These are phyloP conservation scores for Calonectria montana DNA, from an alignment of 2,329 filamentous ascomycete species.

Conservation along the genomic window DNA sequence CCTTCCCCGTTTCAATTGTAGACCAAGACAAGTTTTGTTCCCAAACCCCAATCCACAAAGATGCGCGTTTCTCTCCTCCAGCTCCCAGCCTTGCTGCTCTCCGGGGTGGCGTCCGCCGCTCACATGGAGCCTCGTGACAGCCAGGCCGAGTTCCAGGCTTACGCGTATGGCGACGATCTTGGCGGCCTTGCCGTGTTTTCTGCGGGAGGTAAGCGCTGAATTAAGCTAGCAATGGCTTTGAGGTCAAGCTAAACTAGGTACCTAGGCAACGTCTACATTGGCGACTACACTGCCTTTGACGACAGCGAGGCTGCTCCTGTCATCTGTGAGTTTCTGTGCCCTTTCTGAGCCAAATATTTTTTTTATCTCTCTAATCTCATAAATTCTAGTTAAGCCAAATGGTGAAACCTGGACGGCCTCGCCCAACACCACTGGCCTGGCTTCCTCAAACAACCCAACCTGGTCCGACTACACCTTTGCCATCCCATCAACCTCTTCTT, in stretches of 20 bases:
- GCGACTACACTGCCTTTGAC: conserved; percentile 15
- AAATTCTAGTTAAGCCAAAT: conserved; percentile 7
- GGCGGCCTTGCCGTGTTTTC: conserved; percentile 14
- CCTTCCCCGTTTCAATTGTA: neutral
- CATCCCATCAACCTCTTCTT: conserved; percentile 19
- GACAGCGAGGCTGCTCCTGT: conserved; percentile 22
- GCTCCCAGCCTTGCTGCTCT: neutral
- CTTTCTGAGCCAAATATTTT: too few species aligned
- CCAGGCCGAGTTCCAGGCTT: conserved; percentile 1
- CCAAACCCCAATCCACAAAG: neutral
- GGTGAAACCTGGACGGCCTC: conserved; percentile 15
- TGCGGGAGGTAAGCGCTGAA: neutral
- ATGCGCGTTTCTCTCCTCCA: neutral
- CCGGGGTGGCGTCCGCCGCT: conserved; percentile 1
- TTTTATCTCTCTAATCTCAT: neutral
- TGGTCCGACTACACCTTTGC: conserved; percentile 26
- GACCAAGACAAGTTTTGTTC: neutral
- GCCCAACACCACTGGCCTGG: conserved; percentile 19
- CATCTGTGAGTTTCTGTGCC: neutral
- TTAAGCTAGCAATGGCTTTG: neutral
- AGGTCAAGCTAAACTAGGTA: neutral
- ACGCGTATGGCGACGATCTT: conserved; percentile 10
- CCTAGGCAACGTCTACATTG: conserved; percentile 14
- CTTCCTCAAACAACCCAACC: neutral
- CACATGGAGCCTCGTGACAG: neutral